phyloP scores from a whole-genome alignment of 129 eudicot genomes.

The Scalesia atractyloides region DNA sequence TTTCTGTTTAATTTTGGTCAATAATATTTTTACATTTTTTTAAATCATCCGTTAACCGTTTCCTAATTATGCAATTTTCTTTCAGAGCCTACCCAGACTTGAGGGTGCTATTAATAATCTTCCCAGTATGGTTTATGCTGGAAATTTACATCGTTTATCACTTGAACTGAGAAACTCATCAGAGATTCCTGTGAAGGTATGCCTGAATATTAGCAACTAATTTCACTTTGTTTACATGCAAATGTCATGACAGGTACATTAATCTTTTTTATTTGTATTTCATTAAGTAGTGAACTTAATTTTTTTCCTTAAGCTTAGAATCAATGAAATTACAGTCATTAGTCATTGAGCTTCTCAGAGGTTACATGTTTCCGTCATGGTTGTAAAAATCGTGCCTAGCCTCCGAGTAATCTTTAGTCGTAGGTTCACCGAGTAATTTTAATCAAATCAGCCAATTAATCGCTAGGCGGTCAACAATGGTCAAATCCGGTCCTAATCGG shows the following conservation, averaged over 20 bases:
- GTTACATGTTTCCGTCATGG: constrained; percentile 2
- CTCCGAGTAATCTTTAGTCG: too few relatives aligned
- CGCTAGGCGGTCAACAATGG: too few relatives aligned
- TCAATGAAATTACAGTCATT: not conserved
- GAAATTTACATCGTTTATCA: constrained; percentile 68
- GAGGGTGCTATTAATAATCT: constrained; percentile 67
- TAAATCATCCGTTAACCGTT: constrained; percentile 3
- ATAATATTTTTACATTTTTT: not conserved
- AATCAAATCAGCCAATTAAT: too few relatives aligned
- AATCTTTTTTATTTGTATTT: not conserved
- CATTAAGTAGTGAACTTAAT: not conserved
- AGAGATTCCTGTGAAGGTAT: constrained; percentile 76
- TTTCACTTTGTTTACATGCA: constrained; percentile 18
- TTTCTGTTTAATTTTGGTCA: constrained; percentile 10
- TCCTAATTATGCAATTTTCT: constrained; percentile 17
- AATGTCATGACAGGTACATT: not conserved
- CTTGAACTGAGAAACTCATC: constrained; percentile 81
- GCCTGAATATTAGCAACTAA: not conserved
- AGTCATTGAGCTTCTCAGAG: not conserved
- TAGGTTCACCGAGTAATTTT: too few relatives aligned
- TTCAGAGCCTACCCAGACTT: constrained; percentile 77
- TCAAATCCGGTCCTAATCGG: too few relatives aligned
- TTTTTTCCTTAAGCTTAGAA: not conserved
- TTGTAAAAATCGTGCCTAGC: too few relatives aligned
- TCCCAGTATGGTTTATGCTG: constrained; percentile 72